Evolutionary conservation across 1,284 basidiomycete genomes (phyloP), one percentile per base, ranked within the genome.

Genomic region (Xerocomus amazonicus): DNA sequence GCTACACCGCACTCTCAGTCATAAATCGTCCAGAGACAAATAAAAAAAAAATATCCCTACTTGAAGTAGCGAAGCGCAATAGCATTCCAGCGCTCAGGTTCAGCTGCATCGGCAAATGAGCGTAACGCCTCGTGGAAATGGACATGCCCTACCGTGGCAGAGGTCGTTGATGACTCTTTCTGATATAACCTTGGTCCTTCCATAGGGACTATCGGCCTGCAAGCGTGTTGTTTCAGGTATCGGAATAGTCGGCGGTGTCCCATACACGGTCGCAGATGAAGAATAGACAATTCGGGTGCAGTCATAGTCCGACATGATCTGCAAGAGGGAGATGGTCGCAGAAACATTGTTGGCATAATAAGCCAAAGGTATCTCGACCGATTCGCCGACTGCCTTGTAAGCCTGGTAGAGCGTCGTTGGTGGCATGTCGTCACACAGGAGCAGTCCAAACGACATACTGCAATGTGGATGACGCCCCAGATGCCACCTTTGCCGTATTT

Each of bases 181-280:
- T 54, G 82, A 83, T 87, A 99, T 93, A 55, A 92, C 84, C 72
- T 99, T 99, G 26, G 93, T 97, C 65, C 89, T 87, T 32, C 94
- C 97, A 66, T 99, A 99, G 16, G 90, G 90, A 57, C 92, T 96
- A 68, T 95, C 88, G 3, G 96, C 92, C 63, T 89, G 74, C 53
- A 99, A 72, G 10, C 90, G 87, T 6, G 92, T 94, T 3, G 87
- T 82, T 72, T 99, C 97, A 17, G 94, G 92, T 58, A 99, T 99
- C 42, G 97, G 97, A 51, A 99, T 92, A 50, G 75, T 75, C 41
- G 90, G 86, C 8, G 97, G 97, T 3, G 86, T 94, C 53, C 97
- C 97, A 68, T 99, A 99, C 32, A 99, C 97, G n/a, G 97, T 99
- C 2, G 97, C 97, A 23, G 93, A 97, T 10, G 95, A 97, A 1